Evolutionary conservation across 2,329 filamentous ascomycete genomes (phyloP), one percentile per base, ranked within the genome.

Genomic region (Aspergillus sergii): DNA sequence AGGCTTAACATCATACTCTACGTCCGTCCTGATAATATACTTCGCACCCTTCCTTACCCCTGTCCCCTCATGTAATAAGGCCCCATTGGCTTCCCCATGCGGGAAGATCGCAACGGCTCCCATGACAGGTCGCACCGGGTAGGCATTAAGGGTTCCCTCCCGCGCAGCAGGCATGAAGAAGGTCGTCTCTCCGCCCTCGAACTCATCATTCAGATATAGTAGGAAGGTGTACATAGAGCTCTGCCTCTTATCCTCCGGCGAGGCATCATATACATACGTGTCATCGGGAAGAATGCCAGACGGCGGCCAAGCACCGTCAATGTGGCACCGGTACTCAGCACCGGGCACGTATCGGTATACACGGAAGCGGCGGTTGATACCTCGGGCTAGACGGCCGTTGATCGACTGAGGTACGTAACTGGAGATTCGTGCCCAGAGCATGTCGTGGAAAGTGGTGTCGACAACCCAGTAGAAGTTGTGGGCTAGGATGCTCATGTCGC

Each of bases 401-500:
- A 90, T 79, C 0, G 77, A 76, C 0, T 78, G 72, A 0, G 89
- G 88, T 0, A 91, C 84, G 55, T 87, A 88, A 0, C 82, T 77
- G 3, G 82, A 77, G 2, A 91, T 84, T 16, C 89, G 83, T 0
- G 79, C 75, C 89, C 89, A 91, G 1, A 91, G 80, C 16, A 79
- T 82, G 61, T 89, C 84, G 69, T 88, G 85, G 73, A 91, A 91
- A 0, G 82, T 80, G 26, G 81, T 79, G 67, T 91, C 89, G 14
- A 88, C 82, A 10, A 91, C 81, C 89, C 89, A 91, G 79, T 91
- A 91, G 68, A 91, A 90, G 74, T 91, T 91, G 78, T 91, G 89
- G 0, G 89, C 89, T 1, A 91, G 75, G 54, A 91, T 84, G 69
- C 87, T 90, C 28, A 83, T 82, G 59, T 90, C 87, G 19, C 86